Evolutionary conservation across 768 basidiomycete species (phyloP).

Genomic region (Mycena crocata): DNA sequence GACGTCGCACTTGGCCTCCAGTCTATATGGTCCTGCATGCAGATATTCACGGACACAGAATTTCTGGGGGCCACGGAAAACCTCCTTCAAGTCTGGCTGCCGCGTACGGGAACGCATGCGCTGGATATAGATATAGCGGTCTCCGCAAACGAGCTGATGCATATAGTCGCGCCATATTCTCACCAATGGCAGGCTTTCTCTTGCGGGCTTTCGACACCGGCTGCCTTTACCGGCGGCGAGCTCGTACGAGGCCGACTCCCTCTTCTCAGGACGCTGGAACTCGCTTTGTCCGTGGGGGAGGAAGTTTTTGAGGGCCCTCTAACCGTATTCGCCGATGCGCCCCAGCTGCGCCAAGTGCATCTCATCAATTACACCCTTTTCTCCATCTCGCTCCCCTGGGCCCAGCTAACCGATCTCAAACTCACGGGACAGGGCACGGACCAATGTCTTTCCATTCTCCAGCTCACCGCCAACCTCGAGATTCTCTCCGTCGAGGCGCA

Average conservation of each 20-base stretch:
- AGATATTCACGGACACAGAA: no score
- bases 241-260: background rate
- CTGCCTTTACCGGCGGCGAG: background rate
- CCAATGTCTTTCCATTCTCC: background rate
- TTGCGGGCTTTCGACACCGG: background rate
- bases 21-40: no score
- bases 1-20: no score
- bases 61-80: no score
- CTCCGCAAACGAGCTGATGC: background rate
- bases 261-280: background rate
- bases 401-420: slow-evolving; percentile 10
- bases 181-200: background rate
- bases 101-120: background rate
- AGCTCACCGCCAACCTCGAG: slow-evolving; percentile 7
- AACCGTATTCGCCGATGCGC: slow-evolving; percentile 13
- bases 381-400: slow-evolving; percentile 18
- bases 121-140: background rate
- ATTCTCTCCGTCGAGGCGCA: background rate
- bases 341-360: slow-evolving; percentile 7
- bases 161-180: background rate
- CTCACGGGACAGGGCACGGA: background rate
- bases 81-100: slow-evolving; percentile 4
- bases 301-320: background rate
- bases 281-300: background rate
- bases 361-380: background rate